A percentile compares a stretch with the other conserved stretches of the same genome.
phyloP scores from a whole-genome alignment of 495 filamentous ascomycete genomes.

The Clohesyomyces aquaticus region DNA sequence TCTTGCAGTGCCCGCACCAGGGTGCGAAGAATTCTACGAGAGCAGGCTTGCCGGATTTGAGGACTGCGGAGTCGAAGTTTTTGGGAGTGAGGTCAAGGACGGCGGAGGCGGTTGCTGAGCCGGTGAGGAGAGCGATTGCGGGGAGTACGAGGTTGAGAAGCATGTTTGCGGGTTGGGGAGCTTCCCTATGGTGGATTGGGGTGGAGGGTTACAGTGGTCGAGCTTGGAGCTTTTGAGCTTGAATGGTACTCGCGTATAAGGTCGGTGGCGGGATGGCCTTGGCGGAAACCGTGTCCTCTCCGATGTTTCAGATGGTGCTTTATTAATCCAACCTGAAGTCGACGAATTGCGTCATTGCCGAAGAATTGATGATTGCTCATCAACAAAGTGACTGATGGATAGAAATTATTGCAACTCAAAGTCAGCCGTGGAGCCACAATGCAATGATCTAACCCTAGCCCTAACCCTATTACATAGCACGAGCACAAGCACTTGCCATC shows the following conservation, averaged over 20 bases:
- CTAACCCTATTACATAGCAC: too few species aligned
- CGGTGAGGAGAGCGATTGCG: slow-evolving; percentile 23
- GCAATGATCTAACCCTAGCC: too few species aligned
- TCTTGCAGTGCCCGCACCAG: slow-evolving; percentile 99
- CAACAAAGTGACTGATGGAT: neutral
- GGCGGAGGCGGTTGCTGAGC: slow-evolving; percentile 39
- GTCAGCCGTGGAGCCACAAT: too few species aligned
- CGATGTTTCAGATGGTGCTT: slow-evolving; percentile 18
- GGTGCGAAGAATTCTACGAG: slow-evolving; percentile 99
- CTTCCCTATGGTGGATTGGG: slow-evolving; percentile 6
- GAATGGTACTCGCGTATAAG: neutral
- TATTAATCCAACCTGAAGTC: slow-evolving; percentile 22
- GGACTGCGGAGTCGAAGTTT: slow-evolving; percentile 88
- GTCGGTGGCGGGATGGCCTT: slow-evolving; percentile 15
- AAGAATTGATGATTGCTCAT: neutral
- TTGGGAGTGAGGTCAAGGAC: slow-evolving; percentile 84
- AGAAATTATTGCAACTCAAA: too few species aligned
- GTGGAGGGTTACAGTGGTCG: neutral
- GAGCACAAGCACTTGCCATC: neutral
- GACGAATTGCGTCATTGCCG: slow-evolving; percentile 3
- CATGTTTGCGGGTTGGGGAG: slow-evolving; percentile 25
- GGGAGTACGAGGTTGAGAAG: slow-evolving; percentile 32
- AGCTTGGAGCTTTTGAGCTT: slow-evolving; percentile 1
- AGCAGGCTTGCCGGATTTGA: slow-evolving; percentile 91
- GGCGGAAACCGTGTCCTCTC: slow-evolving; percentile 25